Conservation (phyloP, 1,284 basidiomycete species). For the Meripilus lineatus region DNA sequence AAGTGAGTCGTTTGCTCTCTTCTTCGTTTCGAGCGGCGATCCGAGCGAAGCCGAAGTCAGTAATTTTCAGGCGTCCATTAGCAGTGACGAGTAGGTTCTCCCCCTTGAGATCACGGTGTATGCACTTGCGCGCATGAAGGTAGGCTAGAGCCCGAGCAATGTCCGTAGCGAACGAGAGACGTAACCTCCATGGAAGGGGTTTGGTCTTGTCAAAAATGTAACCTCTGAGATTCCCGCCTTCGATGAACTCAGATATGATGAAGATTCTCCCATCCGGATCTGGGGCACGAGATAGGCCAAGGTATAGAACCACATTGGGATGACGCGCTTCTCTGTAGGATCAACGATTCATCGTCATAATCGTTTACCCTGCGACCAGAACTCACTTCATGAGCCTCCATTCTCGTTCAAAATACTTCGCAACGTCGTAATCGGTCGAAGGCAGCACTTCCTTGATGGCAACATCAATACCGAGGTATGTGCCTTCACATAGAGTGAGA, state of each 20-base stretch:
- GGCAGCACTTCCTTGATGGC: constrained; percentile 95
- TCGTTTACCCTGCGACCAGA: background rate
- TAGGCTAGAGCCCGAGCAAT: constrained; percentile 94
- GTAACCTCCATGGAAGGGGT: constrained; percentile 85
- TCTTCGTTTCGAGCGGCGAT: constrained; percentile 91
- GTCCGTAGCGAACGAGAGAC: constrained; percentile 92
- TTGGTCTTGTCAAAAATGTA: constrained; percentile 80
- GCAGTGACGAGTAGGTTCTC: constrained; percentile 94
- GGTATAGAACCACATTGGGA: constrained; percentile 92
- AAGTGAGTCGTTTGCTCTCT: constrained; percentile 88
- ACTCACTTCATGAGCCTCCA: constrained; percentile 89
- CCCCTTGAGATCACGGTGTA: constrained; percentile 89
- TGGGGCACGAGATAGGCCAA: constrained; percentile 88
- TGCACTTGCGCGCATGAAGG: constrained; percentile 88
- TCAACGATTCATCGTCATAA: constrained; percentile 1
- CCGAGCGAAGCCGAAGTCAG: constrained; percentile 93
- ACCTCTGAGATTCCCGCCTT: constrained; percentile 81
- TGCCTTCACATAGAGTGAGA: constrained; percentile 44
- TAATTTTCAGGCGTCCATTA: constrained; percentile 93
- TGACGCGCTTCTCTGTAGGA: constrained; percentile 68
- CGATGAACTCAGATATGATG: constrained; percentile 88
- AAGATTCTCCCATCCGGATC: constrained; percentile 79
- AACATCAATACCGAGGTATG: constrained; percentile 92
- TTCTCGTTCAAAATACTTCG: constrained; percentile 97
- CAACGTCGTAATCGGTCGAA: constrained; percentile 85